A percentile compares a stretch with the other conserved stretches of the same genome.
Evolutionary conservation across 768 basidiomycete species (phyloP).

Genomic region (Auriculariales sp.): DNA sequence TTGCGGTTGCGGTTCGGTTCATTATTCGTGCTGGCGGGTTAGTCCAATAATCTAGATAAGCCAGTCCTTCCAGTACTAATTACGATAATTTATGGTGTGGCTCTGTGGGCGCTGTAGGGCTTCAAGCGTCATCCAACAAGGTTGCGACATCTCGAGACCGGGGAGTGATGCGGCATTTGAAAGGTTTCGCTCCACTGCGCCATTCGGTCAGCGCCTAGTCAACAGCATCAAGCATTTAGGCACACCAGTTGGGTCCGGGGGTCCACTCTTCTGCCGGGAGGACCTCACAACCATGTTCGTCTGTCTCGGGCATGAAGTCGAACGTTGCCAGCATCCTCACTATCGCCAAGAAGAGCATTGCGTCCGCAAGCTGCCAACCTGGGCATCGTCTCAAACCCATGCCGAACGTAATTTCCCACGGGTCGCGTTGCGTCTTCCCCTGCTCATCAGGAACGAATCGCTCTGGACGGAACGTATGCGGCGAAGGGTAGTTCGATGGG

Average conservation of each 20-base stretch:
- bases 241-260: background rate
- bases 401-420: conserved; percentile 1
- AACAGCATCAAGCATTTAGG: background rate
- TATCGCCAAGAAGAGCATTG: conserved; percentile 5
- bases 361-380: conserved; percentile 6
- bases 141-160: too few relatives aligned
- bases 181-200: too few relatives aligned
- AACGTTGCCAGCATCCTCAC: conserved; percentile 1
- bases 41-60: too few relatives aligned
- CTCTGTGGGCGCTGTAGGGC: too few relatives aligned
- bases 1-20: too few relatives aligned
- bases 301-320: background rate
- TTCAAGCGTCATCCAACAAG: too few relatives aligned
- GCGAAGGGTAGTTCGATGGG: background rate
- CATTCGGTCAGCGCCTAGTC: too few relatives aligned
- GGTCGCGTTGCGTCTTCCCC: background rate
- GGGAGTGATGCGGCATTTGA: too few relatives aligned
- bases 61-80: too few relatives aligned
- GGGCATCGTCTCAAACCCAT: conserved; percentile 6
- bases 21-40: too few relatives aligned
- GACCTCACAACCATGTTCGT: background rate
- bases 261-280: background rate
- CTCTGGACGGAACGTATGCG: conserved; percentile 1
- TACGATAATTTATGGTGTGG: too few relatives aligned
- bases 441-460: background rate